These are phyloP conservation scores for Pelargonium citronellum DNA, from an alignment of 441 rosid genomes.

Conservation along the genomic window DNA sequence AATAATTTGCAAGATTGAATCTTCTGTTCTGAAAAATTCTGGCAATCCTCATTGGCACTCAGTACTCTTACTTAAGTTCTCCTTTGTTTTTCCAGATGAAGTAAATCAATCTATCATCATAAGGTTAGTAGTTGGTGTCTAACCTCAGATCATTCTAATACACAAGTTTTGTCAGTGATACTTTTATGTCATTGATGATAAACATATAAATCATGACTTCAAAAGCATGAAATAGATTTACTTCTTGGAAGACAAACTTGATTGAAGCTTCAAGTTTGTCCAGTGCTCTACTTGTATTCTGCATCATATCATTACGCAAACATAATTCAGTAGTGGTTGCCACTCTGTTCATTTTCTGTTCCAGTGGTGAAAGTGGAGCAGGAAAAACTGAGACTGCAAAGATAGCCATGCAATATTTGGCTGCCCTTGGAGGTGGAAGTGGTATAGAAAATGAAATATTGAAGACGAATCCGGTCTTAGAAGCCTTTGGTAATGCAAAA, in stretches of 20 bases:
- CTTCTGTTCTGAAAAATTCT: slow-evolving; percentile 10
- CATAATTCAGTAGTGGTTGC: slow-evolving; percentile 8
- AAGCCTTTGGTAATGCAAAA: slow-evolving; percentile 99
- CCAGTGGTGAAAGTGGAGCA: slow-evolving; percentile 99
- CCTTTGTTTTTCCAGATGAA: slow-evolving; percentile 66
- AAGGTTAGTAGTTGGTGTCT: slow-evolving; percentile 52
- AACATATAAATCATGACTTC: too few relatives aligned
- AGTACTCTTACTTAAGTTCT: slow-evolving; percentile 26
- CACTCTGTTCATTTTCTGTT: slow-evolving; percentile 27
- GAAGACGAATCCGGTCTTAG: slow-evolving; percentile 91
- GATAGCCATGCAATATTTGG: slow-evolving; percentile 98
- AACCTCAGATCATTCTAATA: slow-evolving; percentile 5
- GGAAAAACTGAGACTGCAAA: slow-evolving; percentile 99
- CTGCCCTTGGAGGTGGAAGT: slow-evolving; percentile 98
- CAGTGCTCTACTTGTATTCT: background rate
- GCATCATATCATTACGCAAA: background rate
- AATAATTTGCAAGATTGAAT: slow-evolving; percentile 15
- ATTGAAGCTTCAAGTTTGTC: too few relatives aligned
- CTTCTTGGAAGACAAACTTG: too few relatives aligned
- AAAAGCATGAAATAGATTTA: too few relatives aligned
- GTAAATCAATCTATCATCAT: slow-evolving; percentile 96
- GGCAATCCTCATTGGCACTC: slow-evolving; percentile 3
- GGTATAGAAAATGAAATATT: slow-evolving; percentile 95
- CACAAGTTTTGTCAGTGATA: too few relatives aligned
- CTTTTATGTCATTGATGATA: too few relatives aligned